A percentile compares a stretch with the other conserved stretches of the same genome.
phyloP scores from a whole-genome alignment of 2,329 filamentous ascomycete genomes.

The Cercospora sesami region DNA sequence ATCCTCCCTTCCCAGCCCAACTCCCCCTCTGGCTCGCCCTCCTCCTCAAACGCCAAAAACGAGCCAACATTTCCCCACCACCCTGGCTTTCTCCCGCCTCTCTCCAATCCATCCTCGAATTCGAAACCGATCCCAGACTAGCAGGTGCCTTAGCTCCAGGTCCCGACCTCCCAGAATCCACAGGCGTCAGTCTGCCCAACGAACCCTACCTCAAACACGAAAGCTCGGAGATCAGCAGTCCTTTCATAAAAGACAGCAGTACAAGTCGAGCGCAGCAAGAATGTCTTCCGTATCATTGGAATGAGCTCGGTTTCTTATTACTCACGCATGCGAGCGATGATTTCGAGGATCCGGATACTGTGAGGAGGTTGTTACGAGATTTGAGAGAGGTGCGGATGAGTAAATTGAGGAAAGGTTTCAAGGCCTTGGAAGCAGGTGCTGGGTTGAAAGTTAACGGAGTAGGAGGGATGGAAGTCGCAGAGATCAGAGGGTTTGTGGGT shows the following conservation, averaged over 20 bases:
- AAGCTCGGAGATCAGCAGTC: slow-evolving; percentile 52
- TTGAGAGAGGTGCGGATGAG: slow-evolving; percentile 84
- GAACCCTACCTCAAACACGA: slow-evolving; percentile 33
- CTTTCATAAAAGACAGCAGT: slow-evolving; percentile 71
- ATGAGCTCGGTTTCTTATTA: slow-evolving; percentile 84
- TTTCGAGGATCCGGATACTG: slow-evolving; percentile 69
- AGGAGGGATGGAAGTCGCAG: slow-evolving; percentile 88
- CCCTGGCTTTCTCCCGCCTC: slow-evolving; percentile 80
- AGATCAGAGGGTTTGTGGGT: slow-evolving; percentile 78
- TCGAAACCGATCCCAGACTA: slow-evolving; percentile 70
- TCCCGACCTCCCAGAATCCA: slow-evolving; percentile 62
- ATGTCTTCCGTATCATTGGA: slow-evolving; percentile 89
- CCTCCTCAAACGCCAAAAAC: slow-evolving; percentile 88
- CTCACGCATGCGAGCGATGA: slow-evolving; percentile 84
- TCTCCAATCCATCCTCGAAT: slow-evolving; percentile 73
- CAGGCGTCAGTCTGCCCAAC: slow-evolving; percentile 33
- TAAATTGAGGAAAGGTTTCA: slow-evolving; percentile 77
- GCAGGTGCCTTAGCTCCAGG: slow-evolving; percentile 74
- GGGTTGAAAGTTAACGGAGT: slow-evolving; percentile 78
- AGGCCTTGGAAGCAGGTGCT: slow-evolving; percentile 68
- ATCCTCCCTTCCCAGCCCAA: slow-evolving; percentile 75
- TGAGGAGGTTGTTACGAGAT: slow-evolving; percentile 74
- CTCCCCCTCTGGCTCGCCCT: slow-evolving; percentile 93
- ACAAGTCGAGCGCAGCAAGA: slow-evolving; percentile 67
- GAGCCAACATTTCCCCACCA: slow-evolving; percentile 89